Conservation (phyloP, 169 alveolate species). For the Eimeria acervulina region DNA sequence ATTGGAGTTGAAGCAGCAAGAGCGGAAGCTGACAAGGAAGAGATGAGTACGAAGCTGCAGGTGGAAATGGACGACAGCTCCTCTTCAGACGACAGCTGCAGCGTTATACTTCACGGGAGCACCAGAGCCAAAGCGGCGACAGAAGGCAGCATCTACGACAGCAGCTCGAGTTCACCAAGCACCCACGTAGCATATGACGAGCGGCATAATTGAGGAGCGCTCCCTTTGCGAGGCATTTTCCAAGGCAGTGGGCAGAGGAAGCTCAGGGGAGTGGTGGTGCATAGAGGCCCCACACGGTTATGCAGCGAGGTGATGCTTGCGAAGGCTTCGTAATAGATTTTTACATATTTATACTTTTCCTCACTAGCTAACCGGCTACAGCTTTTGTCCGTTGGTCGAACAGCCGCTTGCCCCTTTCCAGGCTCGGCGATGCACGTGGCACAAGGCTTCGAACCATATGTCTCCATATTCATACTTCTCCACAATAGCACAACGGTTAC, state of each 20-base stretch:
- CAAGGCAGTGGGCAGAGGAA: background rate
- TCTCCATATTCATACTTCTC: no score
- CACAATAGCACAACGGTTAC: no score
- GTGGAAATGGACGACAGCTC: constrained; percentile 49
- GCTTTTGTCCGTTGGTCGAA: no score
- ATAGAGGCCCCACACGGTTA: background rate
- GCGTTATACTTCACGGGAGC: background rate
- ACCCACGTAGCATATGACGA: background rate
- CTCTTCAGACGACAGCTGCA: constrained; percentile 49
- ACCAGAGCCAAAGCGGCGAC: background rate
- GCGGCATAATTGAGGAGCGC: background rate
- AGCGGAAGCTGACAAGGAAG: background rate
- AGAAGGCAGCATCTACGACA: constrained; percentile 5
- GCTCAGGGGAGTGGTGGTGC: background rate
- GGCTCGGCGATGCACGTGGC: no score
- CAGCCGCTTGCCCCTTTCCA: no score
- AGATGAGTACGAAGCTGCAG: background rate
- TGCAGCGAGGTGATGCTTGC: background rate
- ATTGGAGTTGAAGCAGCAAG: constrained; percentile 34
- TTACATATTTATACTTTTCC: no score
- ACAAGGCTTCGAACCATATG: no score
- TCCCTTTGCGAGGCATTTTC: background rate
- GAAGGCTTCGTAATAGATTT: no score
- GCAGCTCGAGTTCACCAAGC: background rate
- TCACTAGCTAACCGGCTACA: no score